Percentiles rank a stretch among this genome's conserved stretches.
Conservation (phyloP, 257 asterid species). For the Capsicum pubescens region DNA sequence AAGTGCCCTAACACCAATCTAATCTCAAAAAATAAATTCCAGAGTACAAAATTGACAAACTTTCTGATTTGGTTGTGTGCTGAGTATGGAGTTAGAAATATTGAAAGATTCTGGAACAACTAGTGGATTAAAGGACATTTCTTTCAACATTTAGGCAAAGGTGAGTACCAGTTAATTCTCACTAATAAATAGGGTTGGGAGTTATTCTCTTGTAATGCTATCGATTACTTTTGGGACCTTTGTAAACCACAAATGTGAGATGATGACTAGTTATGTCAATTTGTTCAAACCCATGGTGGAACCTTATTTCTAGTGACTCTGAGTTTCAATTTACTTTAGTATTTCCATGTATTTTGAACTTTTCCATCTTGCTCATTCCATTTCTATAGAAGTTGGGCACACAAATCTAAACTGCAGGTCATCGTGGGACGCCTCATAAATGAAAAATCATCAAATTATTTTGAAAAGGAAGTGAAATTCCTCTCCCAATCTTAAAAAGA, state of each 20-base stretch:
- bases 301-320: background rate
- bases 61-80: constrained; percentile 19
- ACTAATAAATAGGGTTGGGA: background rate
- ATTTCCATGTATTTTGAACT: background rate
- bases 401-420: background rate
- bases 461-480: background rate
- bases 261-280: background rate
- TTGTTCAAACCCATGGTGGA: background rate
- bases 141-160: constrained; percentile 18
- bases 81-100: constrained; percentile 4
- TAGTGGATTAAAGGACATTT: background rate
- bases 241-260: background rate
- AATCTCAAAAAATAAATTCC: constrained; percentile 2
- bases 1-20: constrained; percentile 2
- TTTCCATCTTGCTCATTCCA: background rate
- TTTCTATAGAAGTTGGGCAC: background rate
- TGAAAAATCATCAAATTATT: background rate
- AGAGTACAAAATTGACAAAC: background rate
- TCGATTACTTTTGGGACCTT: background rate
- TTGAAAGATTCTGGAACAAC: constrained; percentile 1
- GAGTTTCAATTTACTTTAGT: background rate
- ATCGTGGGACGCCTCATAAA: background rate
- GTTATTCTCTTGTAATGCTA: background rate
- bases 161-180: constrained; percentile 4
- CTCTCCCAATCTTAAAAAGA: background rate